Evolutionary conservation across 1,284 basidiomycete species (phyloP).

Genomic region (Fistulinella cinereoalba): DNA sequence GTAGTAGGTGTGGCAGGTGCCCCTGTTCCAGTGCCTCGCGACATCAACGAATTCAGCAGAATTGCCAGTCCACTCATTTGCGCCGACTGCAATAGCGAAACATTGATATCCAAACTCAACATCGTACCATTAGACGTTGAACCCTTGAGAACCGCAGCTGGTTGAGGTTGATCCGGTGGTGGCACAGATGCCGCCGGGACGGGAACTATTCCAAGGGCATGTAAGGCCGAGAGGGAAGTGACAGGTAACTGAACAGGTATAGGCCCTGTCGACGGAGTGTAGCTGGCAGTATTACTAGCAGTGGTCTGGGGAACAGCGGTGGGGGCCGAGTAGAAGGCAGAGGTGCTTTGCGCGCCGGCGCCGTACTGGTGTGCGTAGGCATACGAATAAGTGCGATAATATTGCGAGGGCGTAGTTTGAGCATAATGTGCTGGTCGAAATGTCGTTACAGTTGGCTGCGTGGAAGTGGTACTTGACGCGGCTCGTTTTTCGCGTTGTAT

Average conservation of each 20-base stretch:
- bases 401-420: slow-evolving; percentile 45
- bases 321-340: slow-evolving; percentile 29
- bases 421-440: slow-evolving; percentile 35
- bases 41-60: slow-evolving; percentile 65
- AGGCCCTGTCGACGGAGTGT: slow-evolving; percentile 43
- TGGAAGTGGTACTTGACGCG: slow-evolving; percentile 20
- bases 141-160: slow-evolving; percentile 66
- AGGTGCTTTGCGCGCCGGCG: slow-evolving; percentile 28
- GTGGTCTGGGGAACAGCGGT: slow-evolving; percentile 30
- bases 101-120: slow-evolving; percentile 72
- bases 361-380: slow-evolving; percentile 53
- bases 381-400: slow-evolving; percentile 56
- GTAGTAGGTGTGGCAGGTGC: slow-evolving; percentile 10
- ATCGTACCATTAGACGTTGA: slow-evolving; percentile 66
- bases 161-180: slow-evolving; percentile 54
- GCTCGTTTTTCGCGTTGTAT: slow-evolving; percentile 63
- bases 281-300: slow-evolving; percentile 30
- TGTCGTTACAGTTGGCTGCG: slow-evolving; percentile 32
- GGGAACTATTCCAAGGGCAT: slow-evolving; percentile 71
- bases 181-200: slow-evolving; percentile 57
- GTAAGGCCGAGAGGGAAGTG: slow-evolving; percentile 62
- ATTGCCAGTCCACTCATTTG: slow-evolving; percentile 73
- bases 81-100: slow-evolving; percentile 60
- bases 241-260: slow-evolving; percentile 75
- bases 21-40: slow-evolving; percentile 27